A percentile compares a stretch with the other conserved stretches of the same genome.
These are phyloP conservation scores for Penicillium sp. DNA, from an alignment of 2,329 filamentous ascomycete genomes.

Conservation along the genomic window DNA sequence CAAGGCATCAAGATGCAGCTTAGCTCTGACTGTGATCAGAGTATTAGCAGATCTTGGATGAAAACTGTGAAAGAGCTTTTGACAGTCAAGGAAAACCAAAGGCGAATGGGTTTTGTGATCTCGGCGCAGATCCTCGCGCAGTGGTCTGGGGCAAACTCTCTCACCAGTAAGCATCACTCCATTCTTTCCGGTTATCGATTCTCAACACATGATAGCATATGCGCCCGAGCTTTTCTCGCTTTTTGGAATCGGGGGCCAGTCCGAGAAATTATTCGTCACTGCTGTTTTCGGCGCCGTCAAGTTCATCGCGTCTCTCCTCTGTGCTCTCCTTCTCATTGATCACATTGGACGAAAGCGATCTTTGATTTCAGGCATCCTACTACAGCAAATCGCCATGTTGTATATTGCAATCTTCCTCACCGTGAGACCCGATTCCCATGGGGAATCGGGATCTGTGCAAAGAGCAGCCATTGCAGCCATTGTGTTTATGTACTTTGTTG, in stretches of 20 bases:
- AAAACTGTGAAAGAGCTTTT: conserved; percentile 45
- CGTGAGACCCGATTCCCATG: conserved; percentile 23
- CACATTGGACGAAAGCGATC: conserved; percentile 69
- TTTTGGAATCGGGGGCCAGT: conserved; percentile 66
- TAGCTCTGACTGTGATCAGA: background rate
- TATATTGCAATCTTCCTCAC: conserved; percentile 57
- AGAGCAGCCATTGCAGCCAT: conserved; percentile 38
- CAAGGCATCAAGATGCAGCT: conserved; percentile 9
- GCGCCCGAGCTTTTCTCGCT: conserved; percentile 71
- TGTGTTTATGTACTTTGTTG: conserved; percentile 48
- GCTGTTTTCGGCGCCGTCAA: conserved; percentile 76
- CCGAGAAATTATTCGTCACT: conserved; percentile 70
- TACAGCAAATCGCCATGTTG: conserved; percentile 55
- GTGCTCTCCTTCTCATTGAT: conserved; percentile 75
- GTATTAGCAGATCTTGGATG: background rate
- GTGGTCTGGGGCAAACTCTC: conserved; percentile 70
- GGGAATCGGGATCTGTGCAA: conserved; percentile 15
- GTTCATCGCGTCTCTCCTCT: conserved; percentile 64
- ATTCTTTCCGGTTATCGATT: background rate
- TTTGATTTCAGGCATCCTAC: conserved; percentile 50
- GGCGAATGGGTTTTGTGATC: conserved; percentile 67
- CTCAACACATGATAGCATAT: conserved; percentile 47
- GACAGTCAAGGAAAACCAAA: conserved; percentile 65
- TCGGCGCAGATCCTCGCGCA: conserved; percentile 70
- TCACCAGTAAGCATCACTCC: conserved; percentile 56